These are phyloP conservation scores for Pestalotiopsis sp. DNA, from an alignment of 2,329 filamentous ascomycete species.

Conservation along the genomic window DNA sequence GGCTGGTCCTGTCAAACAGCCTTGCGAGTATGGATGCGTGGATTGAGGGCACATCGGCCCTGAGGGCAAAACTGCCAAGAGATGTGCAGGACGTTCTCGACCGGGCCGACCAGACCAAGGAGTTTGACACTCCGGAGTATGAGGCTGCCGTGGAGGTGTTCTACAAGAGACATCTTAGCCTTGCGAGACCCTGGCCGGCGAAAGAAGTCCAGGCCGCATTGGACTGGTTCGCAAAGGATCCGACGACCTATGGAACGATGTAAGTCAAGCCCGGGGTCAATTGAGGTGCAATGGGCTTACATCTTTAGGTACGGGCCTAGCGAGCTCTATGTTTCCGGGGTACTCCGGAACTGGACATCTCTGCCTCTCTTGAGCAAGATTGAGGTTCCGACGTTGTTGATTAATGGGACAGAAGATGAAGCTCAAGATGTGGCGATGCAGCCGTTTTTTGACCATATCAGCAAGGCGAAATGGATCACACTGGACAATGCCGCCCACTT, in stretches of 20 bases:
- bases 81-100: slow-evolving; percentile 25
- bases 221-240: slow-evolving; percentile 32
- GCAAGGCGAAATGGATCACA: slow-evolving; percentile 38
- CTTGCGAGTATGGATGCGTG: slow-evolving; percentile 32
- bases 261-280: slow-evolving; percentile 19
- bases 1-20: slow-evolving; percentile 31
- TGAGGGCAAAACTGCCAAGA: slow-evolving; percentile 23
- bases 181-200: slow-evolving; percentile 31
- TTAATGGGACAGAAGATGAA: slow-evolving; percentile 38
- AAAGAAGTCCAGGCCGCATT: slow-evolving; percentile 33
- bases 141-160: slow-evolving; percentile 32
- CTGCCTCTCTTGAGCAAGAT: slow-evolving; percentile 24
- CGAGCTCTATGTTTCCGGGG: slow-evolving; percentile 21
- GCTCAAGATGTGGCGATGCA: slow-evolving; percentile 35
- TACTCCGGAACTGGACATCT: slow-evolving; percentile 18
- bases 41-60: slow-evolving; percentile 15
- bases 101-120: slow-evolving; percentile 23
- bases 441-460: slow-evolving; percentile 36
- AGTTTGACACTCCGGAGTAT: slow-evolving; percentile 32
- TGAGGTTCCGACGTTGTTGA: slow-evolving; percentile 33
- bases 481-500: slow-evolving; percentile 37
- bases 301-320: slow-evolving; percentile 21
- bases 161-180: slow-evolving; percentile 32
- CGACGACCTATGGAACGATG: slow-evolving; percentile 35
- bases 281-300: background rate